Evolutionary conservation across 192 early-diverging fungal species (phyloP).

Genomic region (Martensiomyces pterosporus): DNA sequence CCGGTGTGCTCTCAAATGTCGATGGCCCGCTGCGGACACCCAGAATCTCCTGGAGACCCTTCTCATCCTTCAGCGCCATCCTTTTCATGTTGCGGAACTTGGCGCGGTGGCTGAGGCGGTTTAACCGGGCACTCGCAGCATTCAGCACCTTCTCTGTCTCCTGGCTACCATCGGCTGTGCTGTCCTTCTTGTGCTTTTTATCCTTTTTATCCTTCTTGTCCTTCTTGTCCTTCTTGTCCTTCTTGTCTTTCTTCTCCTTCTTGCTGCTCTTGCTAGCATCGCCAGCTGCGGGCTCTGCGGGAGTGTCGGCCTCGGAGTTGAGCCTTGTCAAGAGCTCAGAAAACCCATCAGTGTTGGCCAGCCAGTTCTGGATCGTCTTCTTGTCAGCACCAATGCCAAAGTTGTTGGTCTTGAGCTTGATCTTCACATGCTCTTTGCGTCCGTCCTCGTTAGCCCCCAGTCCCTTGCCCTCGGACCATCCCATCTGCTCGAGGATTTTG

Average conservation of each 20-base stretch:
- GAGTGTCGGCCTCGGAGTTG: slow-evolving; percentile 56
- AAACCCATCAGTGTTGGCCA: slow-evolving; percentile 88
- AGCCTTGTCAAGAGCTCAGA: slow-evolving; percentile 73
- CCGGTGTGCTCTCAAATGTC: slow-evolving; percentile 12
- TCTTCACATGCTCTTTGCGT: slow-evolving; percentile 77
- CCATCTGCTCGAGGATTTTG: slow-evolving; percentile 93
- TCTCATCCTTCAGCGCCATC: slow-evolving; percentile 39
- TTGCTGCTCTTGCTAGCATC: slow-evolving; percentile 6
- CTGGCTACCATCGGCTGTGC: neutral
- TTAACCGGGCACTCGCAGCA: slow-evolving; percentile 6
- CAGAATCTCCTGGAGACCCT: slow-evolving; percentile 48
- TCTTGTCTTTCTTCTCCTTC: too few species aligned
- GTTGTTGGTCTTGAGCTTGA: slow-evolving; percentile 79
- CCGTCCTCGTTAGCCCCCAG: slow-evolving; percentile 88
- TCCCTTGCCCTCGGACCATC: slow-evolving; percentile 91
- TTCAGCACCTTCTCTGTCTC: slow-evolving; percentile 3
- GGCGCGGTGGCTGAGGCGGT: slow-evolving; percentile 27
- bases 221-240: too few species aligned
- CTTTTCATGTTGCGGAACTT: slow-evolving; percentile 44
- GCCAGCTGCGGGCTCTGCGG: slow-evolving; percentile 16
- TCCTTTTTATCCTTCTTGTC: too few species aligned
- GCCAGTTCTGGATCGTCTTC: slow-evolving; percentile 89
- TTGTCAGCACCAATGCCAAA: slow-evolving; percentile 88
- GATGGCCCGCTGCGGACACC: slow-evolving; percentile 26
- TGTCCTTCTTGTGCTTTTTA: slow-evolving; percentile 19